Percentiles rank a stretch among this genome's conserved stretches.
phyloP scores from a whole-genome alignment of 2,329 filamentous ascomycete species.

The Chaetothyriales sp. region DNA sequence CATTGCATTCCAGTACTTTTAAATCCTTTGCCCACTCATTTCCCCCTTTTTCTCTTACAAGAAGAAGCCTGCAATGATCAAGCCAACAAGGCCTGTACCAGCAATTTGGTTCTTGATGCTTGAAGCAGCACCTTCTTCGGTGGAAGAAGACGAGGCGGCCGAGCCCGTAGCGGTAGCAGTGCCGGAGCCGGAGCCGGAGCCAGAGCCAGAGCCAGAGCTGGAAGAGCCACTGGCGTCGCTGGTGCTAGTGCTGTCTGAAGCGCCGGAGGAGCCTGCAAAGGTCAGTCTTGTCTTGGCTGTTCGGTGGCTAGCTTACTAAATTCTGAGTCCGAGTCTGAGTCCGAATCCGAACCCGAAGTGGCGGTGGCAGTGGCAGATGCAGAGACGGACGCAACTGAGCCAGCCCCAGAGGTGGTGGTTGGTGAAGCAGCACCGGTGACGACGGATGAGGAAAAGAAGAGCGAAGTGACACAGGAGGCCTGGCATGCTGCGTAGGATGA shows the following conservation, averaged over 20 bases:
- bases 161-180: slow-evolving; percentile 5
- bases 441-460: slow-evolving; percentile 28
- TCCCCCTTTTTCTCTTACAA: slow-evolving; percentile 4
- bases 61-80: slow-evolving; percentile 14
- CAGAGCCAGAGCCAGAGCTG: background rate
- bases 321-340: slow-evolving; percentile 1
- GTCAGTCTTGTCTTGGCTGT: background rate
- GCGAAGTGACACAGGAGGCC: slow-evolving; percentile 33
- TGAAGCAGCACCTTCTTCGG: slow-evolving; percentile 6
- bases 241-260: background rate
- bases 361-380: slow-evolving; percentile 16
- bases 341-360: slow-evolving; percentile 1
- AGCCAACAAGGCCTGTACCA: slow-evolving; percentile 9
- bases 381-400: slow-evolving; percentile 9
- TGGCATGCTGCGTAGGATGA: slow-evolving; percentile 34
- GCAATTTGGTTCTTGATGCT: background rate
- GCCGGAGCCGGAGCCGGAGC: slow-evolving; percentile 1
- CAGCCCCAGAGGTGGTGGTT: slow-evolving; percentile 14
- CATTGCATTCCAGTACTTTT: background rate
- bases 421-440: slow-evolving; percentile 17
- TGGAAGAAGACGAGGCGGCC: slow-evolving; percentile 5
- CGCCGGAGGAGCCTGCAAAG: slow-evolving; percentile 1
- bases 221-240: background rate
- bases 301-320: slow-evolving; percentile 2
- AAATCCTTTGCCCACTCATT: background rate